Percentiles rank a stretch among this genome's conserved stretches.
Evolutionary conservation across 1,284 basidiomycete species (phyloP).

Genomic region (Cryptococcus hybrid): DNA sequence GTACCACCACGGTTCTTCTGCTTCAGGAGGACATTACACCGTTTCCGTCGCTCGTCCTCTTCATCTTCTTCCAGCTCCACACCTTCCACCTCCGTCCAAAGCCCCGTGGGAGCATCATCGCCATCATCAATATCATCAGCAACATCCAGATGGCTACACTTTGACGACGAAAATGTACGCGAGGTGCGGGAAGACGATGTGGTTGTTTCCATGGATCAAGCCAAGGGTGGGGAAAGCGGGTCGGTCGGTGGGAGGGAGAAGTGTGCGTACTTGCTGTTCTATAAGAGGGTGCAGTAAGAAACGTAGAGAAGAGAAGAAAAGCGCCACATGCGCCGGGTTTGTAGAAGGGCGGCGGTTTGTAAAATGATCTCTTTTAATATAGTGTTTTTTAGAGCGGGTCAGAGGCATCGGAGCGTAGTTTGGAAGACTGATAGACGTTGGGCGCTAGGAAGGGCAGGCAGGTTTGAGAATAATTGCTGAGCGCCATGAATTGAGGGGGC

Average conservation of each 20-base stretch:
- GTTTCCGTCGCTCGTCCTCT: conserved; percentile 65
- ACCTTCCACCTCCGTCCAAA: neutral
- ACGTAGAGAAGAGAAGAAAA: too few species aligned
- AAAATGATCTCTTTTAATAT: too few species aligned
- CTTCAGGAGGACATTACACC: conserved; percentile 94
- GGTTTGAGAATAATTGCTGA: too few species aligned
- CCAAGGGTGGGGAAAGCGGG: conserved; percentile 58
- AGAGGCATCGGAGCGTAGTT: too few species aligned
- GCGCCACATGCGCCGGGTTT: too few species aligned
- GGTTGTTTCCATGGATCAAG: conserved; percentile 56
- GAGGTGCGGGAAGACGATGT: conserved; percentile 70
- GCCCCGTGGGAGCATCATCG: neutral
- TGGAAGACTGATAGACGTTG: too few species aligned
- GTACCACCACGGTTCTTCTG: conserved; percentile 90
- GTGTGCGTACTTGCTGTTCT: conserved; percentile 85
- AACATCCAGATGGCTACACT: conserved; percentile 74
- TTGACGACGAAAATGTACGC: conserved; percentile 88
- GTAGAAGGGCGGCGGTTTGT: too few species aligned
- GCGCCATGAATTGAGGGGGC: too few species aligned
- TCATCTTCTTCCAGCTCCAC: neutral
- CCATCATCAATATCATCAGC: too few species aligned
- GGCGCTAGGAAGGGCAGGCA: too few species aligned
- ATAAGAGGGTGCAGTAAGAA: conserved; percentile 51
- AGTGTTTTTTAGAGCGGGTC: too few species aligned
- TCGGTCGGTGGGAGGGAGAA: conserved; percentile 49